Base-by-base conservation (phyloP, 1,139 yeast genomes). In the Suhomyces taliae region DNA sequence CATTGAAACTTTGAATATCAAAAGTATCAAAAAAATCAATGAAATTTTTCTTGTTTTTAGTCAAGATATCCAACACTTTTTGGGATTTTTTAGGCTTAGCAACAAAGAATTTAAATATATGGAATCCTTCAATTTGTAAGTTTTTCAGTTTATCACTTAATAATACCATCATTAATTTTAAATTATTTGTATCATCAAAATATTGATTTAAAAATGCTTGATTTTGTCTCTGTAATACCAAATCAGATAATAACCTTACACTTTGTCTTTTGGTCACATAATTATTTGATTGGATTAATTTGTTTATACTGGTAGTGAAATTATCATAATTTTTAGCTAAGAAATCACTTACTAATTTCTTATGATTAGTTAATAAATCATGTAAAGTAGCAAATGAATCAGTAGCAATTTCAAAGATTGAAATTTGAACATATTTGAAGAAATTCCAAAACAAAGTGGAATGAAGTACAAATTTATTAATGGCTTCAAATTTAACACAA, bases 231-330 rank as follows among this genome's bases (percentile, higher is more conserved):
- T 83, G 82, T 49, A 89, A 74, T n/a, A 93, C 85, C 54, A 93
- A 73, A 49, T 85, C 87, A 24, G 87, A 81, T 54, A 91, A 74
- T 36, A 93, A 71, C 57, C 91, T 85, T 27, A 90, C 83, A 41
- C 95, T 85, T 66, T 93, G 99, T 52, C 99, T 80, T 62, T 90
- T 90, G 6, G 96, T 90, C 35, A 93, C 97, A 64, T 93, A 93
- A 64, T 88, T 90, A 24, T 81, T 81, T 43, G 90, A 85, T 42
- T 82, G 80, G 56, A 93, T 84, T 51, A 91, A 69, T 50, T 74
- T 74, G 63, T 88, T 90, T 56, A 90, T 85, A 53, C 73, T 71
- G 36, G 66, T 62, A 34, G 83, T 84, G 65, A 93, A 89, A 33
- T 61, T 60, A 2, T 72, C 78, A 48, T 82, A 74, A 58, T 84